Percentiles rank a stretch among this genome's conserved stretches.
These are phyloP conservation scores for Aspergillus panamensis DNA, from an alignment of 495 filamentous ascomycete species.

Conservation along the genomic window DNA sequence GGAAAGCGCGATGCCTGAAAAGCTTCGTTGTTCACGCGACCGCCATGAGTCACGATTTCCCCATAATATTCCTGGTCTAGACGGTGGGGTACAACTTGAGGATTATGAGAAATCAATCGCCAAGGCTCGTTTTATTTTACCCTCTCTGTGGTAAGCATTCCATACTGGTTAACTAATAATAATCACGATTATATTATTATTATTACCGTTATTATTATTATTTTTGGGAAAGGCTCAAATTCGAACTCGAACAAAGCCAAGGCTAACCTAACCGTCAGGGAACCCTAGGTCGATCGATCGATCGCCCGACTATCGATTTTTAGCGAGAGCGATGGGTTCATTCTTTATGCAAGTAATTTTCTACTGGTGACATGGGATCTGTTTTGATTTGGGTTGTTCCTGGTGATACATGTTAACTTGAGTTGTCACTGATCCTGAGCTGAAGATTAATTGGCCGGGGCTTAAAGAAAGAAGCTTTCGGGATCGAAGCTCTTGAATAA, in stretches of 20 bases:
- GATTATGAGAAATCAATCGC: neutral
- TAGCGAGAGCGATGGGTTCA: neutral
- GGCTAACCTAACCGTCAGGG: slow-evolving; percentile 11
- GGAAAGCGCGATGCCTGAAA: neutral
- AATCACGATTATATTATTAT: too few species aligned
- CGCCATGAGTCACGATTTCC: neutral
- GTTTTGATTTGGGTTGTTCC: too few species aligned
- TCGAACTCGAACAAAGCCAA: neutral
- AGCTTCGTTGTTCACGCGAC: neutral
- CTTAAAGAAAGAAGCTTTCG: too few species aligned
- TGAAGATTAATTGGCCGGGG: too few species aligned
- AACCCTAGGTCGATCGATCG: slow-evolving; percentile 16
- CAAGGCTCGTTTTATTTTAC: neutral
- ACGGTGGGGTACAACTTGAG: neutral
- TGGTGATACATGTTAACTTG: too few species aligned
- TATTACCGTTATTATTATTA: too few species aligned
- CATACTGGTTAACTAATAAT: too few species aligned
- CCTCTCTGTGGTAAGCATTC: too few species aligned
- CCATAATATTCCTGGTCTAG: neutral
- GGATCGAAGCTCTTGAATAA: too few species aligned
- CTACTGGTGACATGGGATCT: too few species aligned
- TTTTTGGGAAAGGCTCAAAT: neutral
- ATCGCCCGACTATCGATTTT: slow-evolving; percentile 20
- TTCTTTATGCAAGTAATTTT: slow-evolving; percentile 1
- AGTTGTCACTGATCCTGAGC: too few species aligned